Evolutionary conservation across 306 rosid genomes (phyloP).

Genomic region (Arachis hypogaea): DNA sequence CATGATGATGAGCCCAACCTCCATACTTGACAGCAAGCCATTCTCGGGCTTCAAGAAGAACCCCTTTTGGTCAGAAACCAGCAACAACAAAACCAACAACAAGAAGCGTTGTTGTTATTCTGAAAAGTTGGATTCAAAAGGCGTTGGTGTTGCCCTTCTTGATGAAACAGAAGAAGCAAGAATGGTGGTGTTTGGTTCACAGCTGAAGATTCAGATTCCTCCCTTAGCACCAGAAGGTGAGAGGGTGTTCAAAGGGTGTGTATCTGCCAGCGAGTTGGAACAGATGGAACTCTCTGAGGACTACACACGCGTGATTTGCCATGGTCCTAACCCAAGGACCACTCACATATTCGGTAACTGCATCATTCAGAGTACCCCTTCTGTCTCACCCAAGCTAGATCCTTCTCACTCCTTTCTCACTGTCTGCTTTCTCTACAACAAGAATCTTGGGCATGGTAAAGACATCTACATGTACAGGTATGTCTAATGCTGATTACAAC

Average conservation of each 20-base stretch:
- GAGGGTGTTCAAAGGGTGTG: conserved; percentile 50
- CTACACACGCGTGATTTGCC: conserved; percentile 79
- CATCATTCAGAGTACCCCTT: conserved; percentile 64
- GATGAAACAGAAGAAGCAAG: conserved; percentile 60
- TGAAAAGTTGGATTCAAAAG: conserved; percentile 62
- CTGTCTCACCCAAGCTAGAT: conserved; percentile 43
- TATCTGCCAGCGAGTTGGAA: conserved; percentile 75
- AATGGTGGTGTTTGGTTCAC: conserved; percentile 83
- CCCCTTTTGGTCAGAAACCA: conserved; percentile 61
- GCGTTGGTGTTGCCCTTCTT: conserved; percentile 80
- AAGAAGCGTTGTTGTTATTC: conserved; percentile 42
- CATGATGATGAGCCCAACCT: conserved; percentile 80
- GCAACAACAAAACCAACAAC: too few species aligned
- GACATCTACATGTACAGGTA: conserved; percentile 98
- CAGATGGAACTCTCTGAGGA: conserved; percentile 89
- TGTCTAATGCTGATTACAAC: too few species aligned
- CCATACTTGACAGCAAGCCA: conserved; percentile 73
- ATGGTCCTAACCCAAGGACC: conserved; percentile 81
- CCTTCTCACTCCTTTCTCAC: conserved; percentile 68
- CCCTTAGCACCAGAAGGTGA: conserved; percentile 32
- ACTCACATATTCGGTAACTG: conserved; percentile 78
- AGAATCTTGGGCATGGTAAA: conserved; percentile 66
- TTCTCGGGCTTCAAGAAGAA: conserved; percentile 54
- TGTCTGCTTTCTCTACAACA: conserved; percentile 74
- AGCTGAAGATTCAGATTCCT: conserved; percentile 77